These are phyloP conservation scores for Mimosa pudica DNA, from an alignment of 306 rosid species.

Conservation along the genomic window DNA sequence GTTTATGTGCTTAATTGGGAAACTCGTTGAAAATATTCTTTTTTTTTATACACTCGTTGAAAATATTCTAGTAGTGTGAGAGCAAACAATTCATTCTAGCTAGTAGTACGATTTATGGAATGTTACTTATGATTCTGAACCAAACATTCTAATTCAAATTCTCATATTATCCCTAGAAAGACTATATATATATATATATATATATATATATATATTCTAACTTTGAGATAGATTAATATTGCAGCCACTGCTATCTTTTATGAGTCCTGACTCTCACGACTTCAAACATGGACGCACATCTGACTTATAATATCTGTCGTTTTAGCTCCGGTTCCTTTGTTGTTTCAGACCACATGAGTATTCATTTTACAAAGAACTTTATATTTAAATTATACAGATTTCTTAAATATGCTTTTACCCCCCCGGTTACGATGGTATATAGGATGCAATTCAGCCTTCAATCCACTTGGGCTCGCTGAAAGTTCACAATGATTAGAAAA, in stretches of 20 bases:
- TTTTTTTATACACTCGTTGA: no score
- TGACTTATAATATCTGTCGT: neutral
- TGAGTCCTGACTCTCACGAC: neutral
- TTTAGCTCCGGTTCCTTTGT: neutral
- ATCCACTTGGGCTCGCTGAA: neutral
- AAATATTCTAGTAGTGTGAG: no score
- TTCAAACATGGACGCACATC: no score
- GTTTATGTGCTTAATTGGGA: no score
- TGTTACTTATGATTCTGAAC: no score
- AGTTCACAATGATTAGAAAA: neutral
- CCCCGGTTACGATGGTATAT: neutral
- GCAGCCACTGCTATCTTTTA: neutral
- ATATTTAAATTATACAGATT: neutral
- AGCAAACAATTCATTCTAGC: no score
- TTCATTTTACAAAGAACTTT: neutral
- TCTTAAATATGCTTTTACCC: neutral
- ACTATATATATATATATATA: neutral
- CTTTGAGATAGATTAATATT: neutral
- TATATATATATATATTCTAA: neutral
- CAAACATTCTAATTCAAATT: no score
- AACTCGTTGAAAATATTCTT: no score
- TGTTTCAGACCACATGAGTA: neutral
- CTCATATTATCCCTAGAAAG: neutral
- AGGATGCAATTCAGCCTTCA: slow-evolving; percentile 6
- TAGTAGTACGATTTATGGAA: no score